These are phyloP conservation scores for Ceratobasidium sp. DNA, from an alignment of 1,284 basidiomycete genomes.

Conservation along the genomic window DNA sequence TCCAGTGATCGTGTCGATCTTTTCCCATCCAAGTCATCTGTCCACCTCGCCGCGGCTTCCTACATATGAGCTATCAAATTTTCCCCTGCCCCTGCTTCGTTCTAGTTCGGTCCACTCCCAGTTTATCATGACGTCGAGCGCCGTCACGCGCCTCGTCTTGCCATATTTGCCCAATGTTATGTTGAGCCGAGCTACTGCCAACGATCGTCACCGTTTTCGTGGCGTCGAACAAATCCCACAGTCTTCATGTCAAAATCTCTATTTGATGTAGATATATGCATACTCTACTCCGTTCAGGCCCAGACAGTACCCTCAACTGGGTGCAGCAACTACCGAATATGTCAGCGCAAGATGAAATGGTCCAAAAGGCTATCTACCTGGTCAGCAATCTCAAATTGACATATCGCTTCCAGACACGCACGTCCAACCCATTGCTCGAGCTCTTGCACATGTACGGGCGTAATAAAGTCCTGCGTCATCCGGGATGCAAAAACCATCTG, in stretches of 20 bases:
- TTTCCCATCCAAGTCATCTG: constrained; percentile 41
- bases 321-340: constrained; percentile 27
- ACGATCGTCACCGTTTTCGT: background rate
- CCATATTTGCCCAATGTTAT: constrained; percentile 17
- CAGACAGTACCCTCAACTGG: constrained; percentile 42
- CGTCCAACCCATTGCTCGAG: constrained; percentile 77
- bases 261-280: constrained; percentile 32
- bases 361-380: constrained; percentile 33
- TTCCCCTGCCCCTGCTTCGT: constrained; percentile 17
- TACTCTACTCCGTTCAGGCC: constrained; percentile 15
- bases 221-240: constrained; percentile 14
- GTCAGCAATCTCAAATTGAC: constrained; percentile 49
- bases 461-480: constrained; percentile 80
- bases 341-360: constrained; percentile 13
- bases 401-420: constrained; percentile 66
- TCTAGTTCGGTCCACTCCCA: background rate
- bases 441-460: constrained; percentile 72
- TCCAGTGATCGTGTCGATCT: constrained; percentile 40
- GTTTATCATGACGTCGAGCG: constrained; percentile 7
- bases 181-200: background rate
- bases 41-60: constrained; percentile 1
- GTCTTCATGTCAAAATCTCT: background rate
- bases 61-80: background rate
- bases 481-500: constrained; percentile 90
- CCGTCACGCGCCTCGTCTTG: constrained; percentile 27